Base-by-base conservation (phyloP, 306 rosid species). In the Mucuna pruriens region DNA sequence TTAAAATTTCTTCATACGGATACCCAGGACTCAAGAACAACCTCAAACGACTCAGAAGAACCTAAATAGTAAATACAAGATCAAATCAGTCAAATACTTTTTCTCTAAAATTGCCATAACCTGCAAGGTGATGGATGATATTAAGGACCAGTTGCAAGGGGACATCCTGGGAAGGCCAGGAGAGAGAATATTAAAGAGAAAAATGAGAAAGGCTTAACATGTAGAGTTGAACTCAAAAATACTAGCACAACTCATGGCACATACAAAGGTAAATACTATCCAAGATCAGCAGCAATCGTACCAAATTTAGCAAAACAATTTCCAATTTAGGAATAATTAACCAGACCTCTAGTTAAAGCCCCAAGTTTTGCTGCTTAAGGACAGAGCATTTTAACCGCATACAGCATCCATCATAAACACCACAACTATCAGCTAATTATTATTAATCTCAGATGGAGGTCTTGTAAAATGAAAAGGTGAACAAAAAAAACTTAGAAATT, bases 1-100 rank as follows among this genome's bases (percentile, higher is more conserved):
- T 88, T 70, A 96, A 86, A 25, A 96, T 93, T 82, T 96, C 99
- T 85, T 96, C 99, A 69, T 96, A 96, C 4, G 99, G 99, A 90
- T 96, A 96, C 6, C 99, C 99, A 38, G 99, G 99, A 89, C 99
- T 93, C 90, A 96, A 90, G 92, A 96, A 96, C 86, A 96, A 84
- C 81, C 99, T 90, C 94, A 96, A 58, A 44, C 99, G 98, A 80
- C 95, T 96, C 82, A 96, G 87, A 88, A 96, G 99, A 72, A 96
- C 97, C 99, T 96, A 78, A 34, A 65, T 19, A 81, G 55, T 74
- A 86, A 63, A 78, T 48, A 66, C 16, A 80, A 74, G 44, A 76
- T 52, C 57, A 51, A 67, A 64, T 82, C 73, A 74, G 71, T 66
- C 34, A 72, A 54, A 55, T 25, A 60, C 31, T 26, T 22, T 75